Conservation (phyloP, 1,139 yeast species). For the Zygosaccharomyces pseudobailii region DNA sequence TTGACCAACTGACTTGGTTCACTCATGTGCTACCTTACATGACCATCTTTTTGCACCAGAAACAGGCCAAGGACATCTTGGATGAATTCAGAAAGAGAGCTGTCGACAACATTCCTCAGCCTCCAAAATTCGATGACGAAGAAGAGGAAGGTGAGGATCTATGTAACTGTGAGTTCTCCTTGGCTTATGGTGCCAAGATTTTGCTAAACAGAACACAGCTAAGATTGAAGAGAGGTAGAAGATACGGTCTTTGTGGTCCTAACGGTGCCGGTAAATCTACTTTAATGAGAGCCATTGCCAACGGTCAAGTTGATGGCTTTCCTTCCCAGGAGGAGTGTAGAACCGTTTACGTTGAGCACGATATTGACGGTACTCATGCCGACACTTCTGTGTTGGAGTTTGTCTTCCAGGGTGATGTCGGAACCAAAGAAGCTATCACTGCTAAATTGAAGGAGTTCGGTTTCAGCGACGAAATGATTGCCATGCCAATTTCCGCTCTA, state of each 20-base stretch:
- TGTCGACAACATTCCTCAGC: constrained; percentile 95
- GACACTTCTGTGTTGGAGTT: constrained; percentile 90
- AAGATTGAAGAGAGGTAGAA: constrained; percentile 98
- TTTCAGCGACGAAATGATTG: constrained; percentile 87
- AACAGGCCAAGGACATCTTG: constrained; percentile 82
- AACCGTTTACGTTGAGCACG: constrained; percentile 99
- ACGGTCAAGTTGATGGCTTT: constrained; percentile 99
- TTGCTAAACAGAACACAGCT: constrained; percentile 98
- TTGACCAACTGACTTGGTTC: constrained; percentile 89
- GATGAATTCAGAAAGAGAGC: constrained; percentile 96
- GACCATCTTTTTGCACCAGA: constrained; percentile 92
- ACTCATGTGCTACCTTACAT: constrained; percentile 86
- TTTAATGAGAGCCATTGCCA: constrained; percentile 98
- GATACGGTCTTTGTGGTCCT: constrained; percentile 99
- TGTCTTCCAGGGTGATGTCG: constrained; percentile 83
- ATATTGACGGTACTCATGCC: constrained; percentile 96
- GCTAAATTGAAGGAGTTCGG: constrained; percentile 80
- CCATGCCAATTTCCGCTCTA: constrained; percentile 89
- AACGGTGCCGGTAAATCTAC: constrained; percentile 99
- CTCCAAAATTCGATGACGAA: constrained; percentile 95
- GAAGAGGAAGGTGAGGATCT: constrained; percentile 99
- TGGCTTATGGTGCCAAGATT: constrained; percentile 99
- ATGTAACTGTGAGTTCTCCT: constrained; percentile 99
- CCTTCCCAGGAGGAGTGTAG: constrained; percentile 97
- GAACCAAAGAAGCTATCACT: constrained; percentile 64